phyloP scores from a whole-genome alignment of 2,329 filamentous ascomycete genomes.

The Colletotrichum chrysophilum region DNA sequence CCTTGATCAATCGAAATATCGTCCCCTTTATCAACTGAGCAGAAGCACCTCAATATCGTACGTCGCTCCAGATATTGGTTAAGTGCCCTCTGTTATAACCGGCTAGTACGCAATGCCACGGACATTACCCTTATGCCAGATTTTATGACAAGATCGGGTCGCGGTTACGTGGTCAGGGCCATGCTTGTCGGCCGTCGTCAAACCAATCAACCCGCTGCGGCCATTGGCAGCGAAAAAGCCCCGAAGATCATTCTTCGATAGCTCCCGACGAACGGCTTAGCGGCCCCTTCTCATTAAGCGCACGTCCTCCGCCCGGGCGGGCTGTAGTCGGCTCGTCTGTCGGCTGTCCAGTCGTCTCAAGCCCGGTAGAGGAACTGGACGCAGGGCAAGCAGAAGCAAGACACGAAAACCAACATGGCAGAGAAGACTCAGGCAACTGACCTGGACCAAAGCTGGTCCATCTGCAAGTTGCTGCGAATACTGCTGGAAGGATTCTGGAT shows the following conservation, averaged over 20 bases:
- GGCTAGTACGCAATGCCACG: background rate
- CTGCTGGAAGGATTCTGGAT: constrained; percentile 2
- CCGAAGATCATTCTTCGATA: constrained; percentile 20
- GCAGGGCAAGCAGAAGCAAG: background rate
- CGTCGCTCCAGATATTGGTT: background rate
- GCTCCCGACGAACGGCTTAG: constrained; percentile 15
- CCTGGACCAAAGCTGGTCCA: constrained; percentile 4
- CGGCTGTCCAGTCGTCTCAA: background rate
- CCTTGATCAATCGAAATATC: background rate
- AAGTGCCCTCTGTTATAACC: background rate
- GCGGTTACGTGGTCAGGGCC: constrained; percentile 17
- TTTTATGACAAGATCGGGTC: constrained; percentile 18
- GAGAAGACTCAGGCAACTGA: background rate
- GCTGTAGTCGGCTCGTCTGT: constrained; percentile 10
- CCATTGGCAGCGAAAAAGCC: constrained; percentile 16
- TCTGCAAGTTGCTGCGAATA: constrained; percentile 1
- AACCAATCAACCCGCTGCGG: constrained; percentile 1
- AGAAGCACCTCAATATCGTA: background rate
- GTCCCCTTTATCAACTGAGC: background rate
- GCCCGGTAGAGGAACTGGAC: background rate
- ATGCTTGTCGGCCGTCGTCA: constrained; percentile 13
- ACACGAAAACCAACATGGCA: background rate
- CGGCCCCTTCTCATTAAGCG: constrained; percentile 11
- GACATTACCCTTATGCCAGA: constrained; percentile 16
- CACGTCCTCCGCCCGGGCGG: constrained; percentile 3